Evolutionary conservation across 2,329 filamentous ascomycete species (phyloP), one percentile per base, ranked within the genome.

Genomic region (Ascochyta fabae): DNA sequence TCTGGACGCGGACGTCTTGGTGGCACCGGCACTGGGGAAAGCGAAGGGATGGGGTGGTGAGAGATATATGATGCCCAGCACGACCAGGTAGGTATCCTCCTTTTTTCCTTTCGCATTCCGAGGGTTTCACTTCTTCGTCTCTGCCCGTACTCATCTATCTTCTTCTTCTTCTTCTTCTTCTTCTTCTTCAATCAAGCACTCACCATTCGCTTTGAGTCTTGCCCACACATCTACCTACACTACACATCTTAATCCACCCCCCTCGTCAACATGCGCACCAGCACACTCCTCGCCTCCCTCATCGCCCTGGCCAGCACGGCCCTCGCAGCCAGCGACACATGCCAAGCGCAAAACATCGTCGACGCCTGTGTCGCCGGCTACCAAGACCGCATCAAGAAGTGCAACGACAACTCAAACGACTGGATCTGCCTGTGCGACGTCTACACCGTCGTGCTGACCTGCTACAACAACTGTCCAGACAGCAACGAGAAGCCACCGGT

Each of bases 401-500:
- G 29, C 29, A 31, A 13, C 29, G 12, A 29, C 46, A 66, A 64
- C 23, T 50, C 65, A 36, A 81, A 80, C 59, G 81, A 85, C 73
- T 84, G 78, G 75, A 73, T 77, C 64, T 88, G 86, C 74, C 77
- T 86, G 27, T 88, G 86, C 74, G 75, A 79, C 45, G 79, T 83
- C 63, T 84, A 82, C 71, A 80, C 69, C 34, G 79, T 83, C 48
- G 76, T 85, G 33, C 63, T 83, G 61, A 83, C 80, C 29, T 88
- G 86, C 81, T 88, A 86, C 78, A 83, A 83, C 78, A 85, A 86
- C 78, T 88, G 86, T 77, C 84, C 85, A 48, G 72, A 77, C 61
- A 79, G 82, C 65, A 59, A 76, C 15, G 73, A 69, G 41, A 65
- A 57, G 56, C 46, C 64, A 5, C 65, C 72, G 0, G 70, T 74